Base-by-base conservation (phyloP, 75 land plant species). In the Pinus taeda region DNA sequence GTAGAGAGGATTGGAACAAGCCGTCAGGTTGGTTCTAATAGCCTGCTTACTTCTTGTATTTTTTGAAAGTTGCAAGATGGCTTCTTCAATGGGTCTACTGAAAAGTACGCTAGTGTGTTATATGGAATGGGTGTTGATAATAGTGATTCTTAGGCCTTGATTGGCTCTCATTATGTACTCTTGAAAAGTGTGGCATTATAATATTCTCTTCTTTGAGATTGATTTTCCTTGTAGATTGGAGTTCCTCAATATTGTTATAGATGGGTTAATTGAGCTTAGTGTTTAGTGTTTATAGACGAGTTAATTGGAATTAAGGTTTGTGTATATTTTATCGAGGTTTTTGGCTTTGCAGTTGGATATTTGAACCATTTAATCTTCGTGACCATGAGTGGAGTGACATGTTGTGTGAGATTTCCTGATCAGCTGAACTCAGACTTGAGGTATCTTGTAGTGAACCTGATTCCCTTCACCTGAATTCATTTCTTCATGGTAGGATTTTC, bases 11-110 rank as follows among this genome's bases (percentile, higher is more conserved):
- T 82, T 65, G 89, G 90, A 17, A 67, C 79, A 22, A 80, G 83
- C 60, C 90, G 86, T 78, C 89, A 85, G 76, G 90, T 90, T 15
- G 92, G 92, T 60, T 88, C 92, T 36, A 90, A 90, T 73, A 90
- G 92, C 73, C 63, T 88, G 78, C 79, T 90, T 36, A 90, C 90
- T 4, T 84, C 87, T 15, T 77, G 80, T 57, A 59, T 78, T 6
- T 89, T 87, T 71, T 79, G 86, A 71, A 84, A 84, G 78, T 57
- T 89, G 71, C 87, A 79, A 80, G 77, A 86, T 29, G 78, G 71
- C 24, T 88, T 71, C 78, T 83, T 83, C 53, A 75, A 76, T 73
- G 91, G 88, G 4, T 74, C 82, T n/a, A 80, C 84, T 20, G 86
- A 81, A 30, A 81, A 82, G 79, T 80, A 87, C 75, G 76, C 86